Evolutionary conservation across 176 grass and related monocot species (phyloP), one percentile per base, ranked within the genome.

Genomic region (Chrysopogon serrulatus): DNA sequence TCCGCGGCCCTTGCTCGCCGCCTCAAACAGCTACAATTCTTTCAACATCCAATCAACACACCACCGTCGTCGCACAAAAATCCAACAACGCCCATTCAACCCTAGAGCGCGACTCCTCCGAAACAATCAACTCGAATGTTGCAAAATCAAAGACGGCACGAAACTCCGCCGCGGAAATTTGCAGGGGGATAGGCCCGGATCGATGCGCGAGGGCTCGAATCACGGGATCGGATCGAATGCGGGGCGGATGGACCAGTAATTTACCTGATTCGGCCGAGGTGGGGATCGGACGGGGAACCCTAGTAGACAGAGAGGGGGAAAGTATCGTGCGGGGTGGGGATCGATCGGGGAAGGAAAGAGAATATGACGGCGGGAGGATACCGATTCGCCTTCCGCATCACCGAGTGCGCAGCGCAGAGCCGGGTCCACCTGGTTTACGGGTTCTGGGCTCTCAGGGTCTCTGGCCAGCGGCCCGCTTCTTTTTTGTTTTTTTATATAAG

Each of bases 31-130:
- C 88, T 81, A 79, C 73, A 83, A 83, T 86, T 75, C 79, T 86
- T 71, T 40, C 71, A 79, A 68, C 13, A 48, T 79, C 84, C 67
- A 86, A 86, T 86, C 61, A 83, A 86, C 35, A 86, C 21, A 86
- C 83, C 56, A 6, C 37, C 44, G 65, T 23, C 43, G 71, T 17
- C 18, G 75, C 65, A 77, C 60, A 74, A 35, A 66, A 81, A 17
- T 7, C 31, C 33, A 75, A 59, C 21, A 73, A 14, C 35, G 23
- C 34, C 27, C 66, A 12, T 33, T 32, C 24, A 61, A 65, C 5
- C 27, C 79, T 77, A 59, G 54, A 59, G 23, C 23, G 9, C 54
- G n/a, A 74, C 13, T 23, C 28, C 18, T 10, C 40, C 67, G 6
- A 26, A 49, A 23, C 12, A 63, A 64, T 68, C 33, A 71, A 60